Conservation (phyloP, 2,329 filamentous ascomycete species). For the Chalara sp. region DNA sequence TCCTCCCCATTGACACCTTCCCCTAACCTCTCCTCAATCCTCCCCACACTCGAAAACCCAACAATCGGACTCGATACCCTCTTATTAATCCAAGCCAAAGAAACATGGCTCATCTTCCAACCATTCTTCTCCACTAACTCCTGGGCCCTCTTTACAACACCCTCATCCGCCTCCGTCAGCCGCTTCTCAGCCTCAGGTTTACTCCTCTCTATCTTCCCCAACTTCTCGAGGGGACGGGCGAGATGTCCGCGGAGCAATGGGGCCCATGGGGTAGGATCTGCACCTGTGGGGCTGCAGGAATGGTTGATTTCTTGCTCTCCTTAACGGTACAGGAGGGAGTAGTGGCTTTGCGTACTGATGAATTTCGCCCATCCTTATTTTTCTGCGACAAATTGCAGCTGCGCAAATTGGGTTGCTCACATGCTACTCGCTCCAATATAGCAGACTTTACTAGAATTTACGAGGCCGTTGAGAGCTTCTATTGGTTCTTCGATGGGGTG, state of each 20-base stretch:
- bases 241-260: slow-evolving; percentile 29
- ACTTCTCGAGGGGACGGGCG: slow-evolving; percentile 20
- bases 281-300: slow-evolving; percentile 38
- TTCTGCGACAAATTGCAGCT: slow-evolving; percentile 42
- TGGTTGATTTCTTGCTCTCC: slow-evolving; percentile 39
- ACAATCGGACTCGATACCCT: slow-evolving; percentile 43
- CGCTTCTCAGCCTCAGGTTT: slow-evolving; percentile 24
- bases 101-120: slow-evolving; percentile 51
- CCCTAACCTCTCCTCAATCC: slow-evolving; percentile 46
- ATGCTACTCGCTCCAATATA: slow-evolving; percentile 43
- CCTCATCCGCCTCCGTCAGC: slow-evolving; percentile 38
- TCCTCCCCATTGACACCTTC: slow-evolving; percentile 44
- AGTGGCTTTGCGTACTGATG: slow-evolving; percentile 47
- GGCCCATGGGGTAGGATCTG: slow-evolving; percentile 32
- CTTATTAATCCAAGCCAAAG: slow-evolving; percentile 46
- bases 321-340: slow-evolving; percentile 48
- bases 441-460: slow-evolving; percentile 47
- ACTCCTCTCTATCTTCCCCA: slow-evolving; percentile 17
- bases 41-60: slow-evolving; percentile 40
- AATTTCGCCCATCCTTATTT: slow-evolving; percentile 47
- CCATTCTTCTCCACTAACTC: slow-evolving; percentile 49
- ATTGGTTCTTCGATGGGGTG: slow-evolving; percentile 50
- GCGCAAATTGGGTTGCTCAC: slow-evolving; percentile 39
- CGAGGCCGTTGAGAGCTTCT: slow-evolving; percentile 50
- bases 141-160: slow-evolving; percentile 47